Evolutionary conservation across 2,329 filamentous ascomycete genomes (phyloP).

Genomic region (Thelonectria rubi): DNA sequence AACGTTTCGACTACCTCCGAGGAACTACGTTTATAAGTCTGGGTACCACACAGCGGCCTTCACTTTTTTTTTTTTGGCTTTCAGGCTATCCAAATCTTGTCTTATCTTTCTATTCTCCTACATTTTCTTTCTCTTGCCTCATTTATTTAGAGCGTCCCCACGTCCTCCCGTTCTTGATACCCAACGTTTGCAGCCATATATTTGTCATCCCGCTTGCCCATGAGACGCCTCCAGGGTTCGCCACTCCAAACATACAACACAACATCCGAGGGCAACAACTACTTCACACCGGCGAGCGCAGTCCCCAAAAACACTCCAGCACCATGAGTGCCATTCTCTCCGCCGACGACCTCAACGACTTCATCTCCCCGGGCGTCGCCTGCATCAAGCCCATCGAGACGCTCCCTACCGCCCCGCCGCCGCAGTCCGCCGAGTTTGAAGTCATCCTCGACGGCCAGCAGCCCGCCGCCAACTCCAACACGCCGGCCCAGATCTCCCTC

Average conservation of each 20-base stretch:
- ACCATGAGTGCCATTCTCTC: constrained; percentile 97
- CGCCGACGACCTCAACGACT: constrained; percentile 96
- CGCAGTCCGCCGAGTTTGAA: constrained; percentile 70
- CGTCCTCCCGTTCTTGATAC: constrained; percentile 8
- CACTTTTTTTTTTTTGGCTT: not conserved
- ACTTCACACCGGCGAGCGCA: constrained; percentile 3
- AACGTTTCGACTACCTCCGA: constrained; percentile 31
- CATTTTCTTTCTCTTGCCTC: constrained; percentile 1
- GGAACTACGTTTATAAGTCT: constrained; percentile 30
- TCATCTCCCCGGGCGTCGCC: constrained; percentile 95
- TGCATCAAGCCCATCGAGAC: constrained; percentile 98
- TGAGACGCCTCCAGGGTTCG: constrained; percentile 14
- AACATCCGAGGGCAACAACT: constrained; percentile 18
- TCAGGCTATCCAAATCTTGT: no score
- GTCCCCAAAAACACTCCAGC: constrained; percentile 23
- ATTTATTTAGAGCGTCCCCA: constrained; percentile 11
- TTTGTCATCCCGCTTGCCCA: constrained; percentile 37
- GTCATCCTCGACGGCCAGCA: constrained; percentile 91
- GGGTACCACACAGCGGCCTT: not conserved
- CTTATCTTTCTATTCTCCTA: not conserved
- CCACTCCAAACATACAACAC: constrained; percentile 6
- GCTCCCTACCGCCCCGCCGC: constrained; percentile 68
- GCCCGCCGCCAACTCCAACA: constrained; percentile 61
- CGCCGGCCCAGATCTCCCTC: constrained; percentile 90
- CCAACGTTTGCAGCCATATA: constrained; percentile 28